Evolutionary conservation across 495 filamentous ascomycete species (phyloP).

Genomic region (Penicillium lagena): DNA sequence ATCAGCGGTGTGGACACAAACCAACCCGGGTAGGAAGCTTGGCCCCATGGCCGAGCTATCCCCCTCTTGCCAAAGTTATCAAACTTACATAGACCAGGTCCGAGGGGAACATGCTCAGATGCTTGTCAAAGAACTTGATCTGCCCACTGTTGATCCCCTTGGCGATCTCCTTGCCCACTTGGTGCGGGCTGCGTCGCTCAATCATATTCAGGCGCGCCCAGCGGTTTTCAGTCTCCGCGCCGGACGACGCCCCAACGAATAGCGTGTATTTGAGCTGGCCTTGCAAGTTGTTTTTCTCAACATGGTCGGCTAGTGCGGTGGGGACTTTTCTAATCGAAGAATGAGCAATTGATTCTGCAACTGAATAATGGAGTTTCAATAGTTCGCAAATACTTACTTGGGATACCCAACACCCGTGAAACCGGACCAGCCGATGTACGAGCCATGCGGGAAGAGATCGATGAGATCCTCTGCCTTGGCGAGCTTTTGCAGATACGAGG

Average conservation of each 20-base stretch:
- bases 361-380: background rate
- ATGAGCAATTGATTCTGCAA: too few species aligned
- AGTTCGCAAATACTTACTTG: constrained; percentile 50
- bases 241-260: constrained; percentile 84
- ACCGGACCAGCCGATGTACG: constrained; percentile 84
- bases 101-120: constrained; percentile 86
- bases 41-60: too few species aligned
- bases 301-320: constrained; percentile 78
- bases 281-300: constrained; percentile 82
- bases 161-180: constrained; percentile 86
- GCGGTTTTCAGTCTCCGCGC: constrained; percentile 86
- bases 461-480: constrained; percentile 74
- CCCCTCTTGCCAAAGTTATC: background rate
- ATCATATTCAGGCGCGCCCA: constrained; percentile 89
- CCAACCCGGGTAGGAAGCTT: background rate
- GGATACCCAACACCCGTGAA: constrained; percentile 91
- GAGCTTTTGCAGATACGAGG: constrained; percentile 74
- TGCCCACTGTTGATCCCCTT: constrained; percentile 86
- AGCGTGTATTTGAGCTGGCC: constrained; percentile 78
- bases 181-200: constrained; percentile 75
- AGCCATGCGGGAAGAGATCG: constrained; percentile 70
- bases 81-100: constrained; percentile 72
- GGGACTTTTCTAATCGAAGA: constrained; percentile 60
- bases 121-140: constrained; percentile 90
- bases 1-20: constrained; percentile 8